Percentiles rank a stretch among this genome's conserved stretches.
These are phyloP conservation scores for Mycosphaerella sp. DNA, from an alignment of 2,329 filamentous ascomycete genomes.

Conservation along the genomic window DNA sequence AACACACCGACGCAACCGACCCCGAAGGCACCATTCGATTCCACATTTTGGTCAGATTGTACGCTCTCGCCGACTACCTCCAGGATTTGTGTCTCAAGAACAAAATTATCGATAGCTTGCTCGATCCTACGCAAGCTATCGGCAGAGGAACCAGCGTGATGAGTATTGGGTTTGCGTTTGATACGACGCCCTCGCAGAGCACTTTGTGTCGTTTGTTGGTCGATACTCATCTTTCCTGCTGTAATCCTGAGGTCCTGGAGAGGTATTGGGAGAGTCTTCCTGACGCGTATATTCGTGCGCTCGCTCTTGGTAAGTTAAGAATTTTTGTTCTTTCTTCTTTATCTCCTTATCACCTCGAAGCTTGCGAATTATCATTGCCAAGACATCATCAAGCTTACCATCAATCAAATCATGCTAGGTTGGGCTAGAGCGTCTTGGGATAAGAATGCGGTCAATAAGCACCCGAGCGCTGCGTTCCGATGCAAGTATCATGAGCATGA, in stretches of 20 bases:
- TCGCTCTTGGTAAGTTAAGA: background rate
- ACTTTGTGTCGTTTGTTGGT: conserved; percentile 6
- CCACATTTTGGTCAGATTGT: conserved; percentile 5
- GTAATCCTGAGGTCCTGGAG: conserved; percentile 1
- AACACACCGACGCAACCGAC: background rate
- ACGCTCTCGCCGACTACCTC: conserved; percentile 8
- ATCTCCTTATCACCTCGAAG: too few species aligned
- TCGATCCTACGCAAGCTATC: background rate
- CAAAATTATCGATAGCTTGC: conserved; percentile 7
- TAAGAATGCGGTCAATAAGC: background rate
- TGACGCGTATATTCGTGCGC: background rate
- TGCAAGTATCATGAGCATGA: conserved; percentile 17
- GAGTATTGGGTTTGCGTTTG: background rate
- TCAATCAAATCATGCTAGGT: too few species aligned
- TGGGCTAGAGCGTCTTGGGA: conserved; percentile 7
- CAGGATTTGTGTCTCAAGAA: conserved; percentile 11
- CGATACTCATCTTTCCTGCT: background rate
- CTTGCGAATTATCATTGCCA: too few species aligned
- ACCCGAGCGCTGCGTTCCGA: background rate
- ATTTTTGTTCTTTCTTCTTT: too few species aligned
- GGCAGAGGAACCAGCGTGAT: too few species aligned
- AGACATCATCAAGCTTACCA: too few species aligned
- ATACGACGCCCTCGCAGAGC: background rate
- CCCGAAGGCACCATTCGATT: background rate
- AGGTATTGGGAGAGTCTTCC: background rate